Evolutionary conservation across 345 rosid genomes (phyloP).

Genomic region (Boechera retrofracta): DNA sequence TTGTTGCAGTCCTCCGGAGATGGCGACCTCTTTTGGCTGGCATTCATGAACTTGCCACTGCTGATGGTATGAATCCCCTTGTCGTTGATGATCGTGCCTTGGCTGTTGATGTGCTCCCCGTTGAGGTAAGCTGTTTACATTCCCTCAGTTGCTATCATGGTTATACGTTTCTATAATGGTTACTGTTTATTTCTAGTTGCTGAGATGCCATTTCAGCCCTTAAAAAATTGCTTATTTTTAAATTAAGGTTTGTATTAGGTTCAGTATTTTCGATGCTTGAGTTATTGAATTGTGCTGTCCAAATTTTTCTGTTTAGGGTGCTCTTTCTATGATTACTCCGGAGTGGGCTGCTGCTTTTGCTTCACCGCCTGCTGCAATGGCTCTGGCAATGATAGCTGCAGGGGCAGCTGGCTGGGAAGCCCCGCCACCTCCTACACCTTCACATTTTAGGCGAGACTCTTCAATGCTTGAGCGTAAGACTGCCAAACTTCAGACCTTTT

Average conservation of each 20-base stretch:
- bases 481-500: conserved; percentile 75
- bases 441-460: conserved; percentile 81
- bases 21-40: conserved; percentile 98
- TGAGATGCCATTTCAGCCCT: conserved; percentile 27
- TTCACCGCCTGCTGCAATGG: conserved; percentile 99
- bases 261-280: conserved; percentile 23
- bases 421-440: conserved; percentile 62
- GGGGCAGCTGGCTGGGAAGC: conserved; percentile 95
- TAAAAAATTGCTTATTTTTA: neutral
- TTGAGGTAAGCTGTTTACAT: conserved; percentile 66
- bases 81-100: conserved; percentile 89
- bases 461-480: conserved; percentile 88
- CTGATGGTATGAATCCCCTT: conserved; percentile 98
- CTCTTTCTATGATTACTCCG: conserved; percentile 92
- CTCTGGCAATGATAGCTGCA: conserved; percentile 99
- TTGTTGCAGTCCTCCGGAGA: conserved; percentile 94
- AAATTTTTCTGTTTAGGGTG: conserved; percentile 62
- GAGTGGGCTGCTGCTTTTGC: conserved; percentile 99
- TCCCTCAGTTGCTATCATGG: conserved; percentile 14
- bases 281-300: conserved; percentile 14
- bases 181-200: conserved; percentile 33
- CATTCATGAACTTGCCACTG: conserved; percentile 96
- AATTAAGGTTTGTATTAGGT: conserved; percentile 21
- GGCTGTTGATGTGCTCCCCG: conserved; percentile 89
- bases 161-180: conserved; percentile 28